A percentile compares a stretch with the other conserved stretches of the same genome.
These are phyloP conservation scores for Euphorbia peplus DNA, from an alignment of 345 rosid genomes.

Conservation along the genomic window DNA sequence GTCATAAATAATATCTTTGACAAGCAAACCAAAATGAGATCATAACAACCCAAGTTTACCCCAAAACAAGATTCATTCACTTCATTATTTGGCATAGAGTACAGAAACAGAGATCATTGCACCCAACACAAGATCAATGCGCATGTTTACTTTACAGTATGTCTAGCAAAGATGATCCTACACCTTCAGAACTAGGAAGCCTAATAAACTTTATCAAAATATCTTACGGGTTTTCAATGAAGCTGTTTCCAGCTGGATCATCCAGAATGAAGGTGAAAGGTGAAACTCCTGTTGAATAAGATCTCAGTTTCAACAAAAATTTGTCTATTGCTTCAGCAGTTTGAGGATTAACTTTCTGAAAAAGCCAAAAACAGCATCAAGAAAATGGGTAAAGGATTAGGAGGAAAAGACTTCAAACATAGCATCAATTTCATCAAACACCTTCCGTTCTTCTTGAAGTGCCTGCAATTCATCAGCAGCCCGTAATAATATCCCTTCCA, in stretches of 20 bases:
- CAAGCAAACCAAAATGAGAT: not conserved
- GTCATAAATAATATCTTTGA: not conserved
- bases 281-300: constrained; percentile 63
- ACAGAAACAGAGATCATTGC: not conserved
- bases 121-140: not conserved
- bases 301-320: constrained; percentile 71
- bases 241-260: constrained; percentile 96
- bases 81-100: not conserved
- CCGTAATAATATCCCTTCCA: constrained; percentile 75
- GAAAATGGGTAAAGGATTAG: not conserved
- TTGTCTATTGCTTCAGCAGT: constrained; percentile 88
- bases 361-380: not conserved
- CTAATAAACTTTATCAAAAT: not conserved
- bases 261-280: constrained; percentile 76
- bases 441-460: constrained; percentile 94
- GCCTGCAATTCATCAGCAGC: constrained; percentile 83
- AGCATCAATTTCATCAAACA: constrained; percentile 19
- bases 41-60: not conserved
- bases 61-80: not conserved
- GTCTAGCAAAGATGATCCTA: constrained; percentile 1
- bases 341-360: constrained; percentile 79
- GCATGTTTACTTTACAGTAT: not conserved
- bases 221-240: constrained; percentile 91
- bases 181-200: not conserved
- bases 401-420: not conserved